Percentiles rank a stretch among this genome's conserved stretches.
Evolutionary conservation across 306 rosid species (phyloP).

Genomic region (Citrullus colocynthis): DNA sequence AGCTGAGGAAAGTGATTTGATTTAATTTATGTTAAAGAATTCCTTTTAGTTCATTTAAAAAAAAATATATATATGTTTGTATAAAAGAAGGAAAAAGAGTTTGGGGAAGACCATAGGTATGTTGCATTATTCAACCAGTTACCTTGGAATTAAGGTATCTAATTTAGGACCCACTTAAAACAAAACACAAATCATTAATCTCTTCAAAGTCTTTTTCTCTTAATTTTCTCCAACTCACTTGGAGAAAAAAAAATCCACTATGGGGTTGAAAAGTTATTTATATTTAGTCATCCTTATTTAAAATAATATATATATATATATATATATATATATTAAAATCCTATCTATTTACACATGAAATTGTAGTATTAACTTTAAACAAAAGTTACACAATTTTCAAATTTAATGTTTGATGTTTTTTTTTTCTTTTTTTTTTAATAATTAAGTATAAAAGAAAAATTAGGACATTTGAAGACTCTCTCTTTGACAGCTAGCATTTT

Average conservation of each 20-base stretch:
- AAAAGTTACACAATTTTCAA: neutral
- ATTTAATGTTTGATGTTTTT: too few relatives aligned
- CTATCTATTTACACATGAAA: neutral
- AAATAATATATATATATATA: neutral
- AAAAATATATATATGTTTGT: neutral
- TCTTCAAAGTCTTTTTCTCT: neutral
- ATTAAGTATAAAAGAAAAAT: too few relatives aligned
- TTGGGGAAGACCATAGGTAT: neutral
- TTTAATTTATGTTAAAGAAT: neutral
- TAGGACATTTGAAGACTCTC: neutral
- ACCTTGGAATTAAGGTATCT: conserved; percentile 5
- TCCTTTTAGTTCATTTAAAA: neutral
- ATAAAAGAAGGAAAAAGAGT: neutral
- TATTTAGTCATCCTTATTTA: neutral
- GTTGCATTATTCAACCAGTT: neutral
- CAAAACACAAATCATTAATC: neutral
- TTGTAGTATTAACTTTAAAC: neutral
- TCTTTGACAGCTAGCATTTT: neutral
- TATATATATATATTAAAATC: neutral
- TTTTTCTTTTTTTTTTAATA: too few relatives aligned
- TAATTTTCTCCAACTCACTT: neutral
- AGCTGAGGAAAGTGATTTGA: neutral
- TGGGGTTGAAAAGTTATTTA: neutral
- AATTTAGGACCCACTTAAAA: neutral
- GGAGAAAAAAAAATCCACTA: neutral